phyloP scores from a whole-genome alignment of 2,329 filamentous ascomycete species.

The Neonectria coccinea region DNA sequence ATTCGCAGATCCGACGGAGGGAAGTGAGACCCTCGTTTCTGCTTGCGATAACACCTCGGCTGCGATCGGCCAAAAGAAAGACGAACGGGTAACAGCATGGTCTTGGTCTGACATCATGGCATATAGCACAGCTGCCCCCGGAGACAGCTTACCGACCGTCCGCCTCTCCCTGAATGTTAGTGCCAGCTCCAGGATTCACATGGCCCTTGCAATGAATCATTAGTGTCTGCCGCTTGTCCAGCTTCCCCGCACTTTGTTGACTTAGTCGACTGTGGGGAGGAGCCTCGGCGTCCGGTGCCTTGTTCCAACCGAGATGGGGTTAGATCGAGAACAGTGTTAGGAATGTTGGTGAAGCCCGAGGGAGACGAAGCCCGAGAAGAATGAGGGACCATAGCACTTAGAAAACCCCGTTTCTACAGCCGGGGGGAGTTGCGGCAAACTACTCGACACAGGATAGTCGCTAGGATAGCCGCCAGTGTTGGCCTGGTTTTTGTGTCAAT shows the following conservation, averaged over 20 bases:
- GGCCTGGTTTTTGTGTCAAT: background rate
- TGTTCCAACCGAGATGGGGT: slow-evolving; percentile 7
- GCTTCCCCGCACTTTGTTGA: slow-evolving; percentile 24
- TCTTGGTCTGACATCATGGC: background rate
- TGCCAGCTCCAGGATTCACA: background rate
- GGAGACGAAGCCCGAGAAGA: slow-evolving; percentile 13
- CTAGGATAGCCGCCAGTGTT: background rate
- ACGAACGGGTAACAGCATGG: background rate
- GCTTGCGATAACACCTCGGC: slow-evolving; percentile 21
- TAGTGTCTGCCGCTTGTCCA: slow-evolving; percentile 9
- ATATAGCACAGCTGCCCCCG: background rate
- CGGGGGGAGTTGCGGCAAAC: slow-evolving; percentile 17
- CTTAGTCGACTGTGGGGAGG: slow-evolving; percentile 2
- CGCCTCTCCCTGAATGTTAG: background rate
- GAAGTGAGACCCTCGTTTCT: background rate
- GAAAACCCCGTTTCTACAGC: background rate
- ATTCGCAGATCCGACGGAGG: background rate
- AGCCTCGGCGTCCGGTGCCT: slow-evolving; percentile 13
- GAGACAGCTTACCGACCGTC: background rate
- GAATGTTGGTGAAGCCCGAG: background rate
- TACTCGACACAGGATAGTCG: background rate
- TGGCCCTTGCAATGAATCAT: slow-evolving; percentile 20
- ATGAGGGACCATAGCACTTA: background rate
- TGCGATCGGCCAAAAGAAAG: slow-evolving; percentile 16
- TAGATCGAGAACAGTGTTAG: background rate